Evolutionary conservation across 345 rosid genomes (phyloP), one percentile per base, ranked within the genome.

Genomic region (Erodium maritimum): DNA sequence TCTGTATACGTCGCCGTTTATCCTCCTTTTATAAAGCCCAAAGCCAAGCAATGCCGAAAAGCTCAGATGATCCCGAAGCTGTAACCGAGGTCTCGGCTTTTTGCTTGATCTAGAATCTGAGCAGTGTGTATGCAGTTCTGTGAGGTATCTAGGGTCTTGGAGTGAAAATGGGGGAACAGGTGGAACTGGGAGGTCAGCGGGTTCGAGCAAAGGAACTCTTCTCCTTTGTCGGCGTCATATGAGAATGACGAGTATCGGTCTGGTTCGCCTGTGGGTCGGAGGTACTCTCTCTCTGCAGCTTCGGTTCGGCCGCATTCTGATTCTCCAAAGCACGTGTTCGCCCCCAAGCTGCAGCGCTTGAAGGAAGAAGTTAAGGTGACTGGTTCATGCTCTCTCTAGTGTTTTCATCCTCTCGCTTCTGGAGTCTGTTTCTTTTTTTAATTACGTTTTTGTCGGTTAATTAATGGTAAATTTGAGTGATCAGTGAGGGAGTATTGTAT

Each of bases 151-250:
- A n/a, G 23, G 37, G 59, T 21, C 57, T 54, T 17, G 34, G 51
- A 14, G 37, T 7, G 65, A 71, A 58, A 56, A 86, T 88, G 98
- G 82, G 70, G 65, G 96, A 88, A 60, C 78, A 70, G 82, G 64
- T 88, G 99, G 96, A 93, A 80, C 79, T 89, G 96, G 99, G 96
- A 93, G 77, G 96, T 93, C 65, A 77, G 69, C 70, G 99, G 99
- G 34, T 93, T 93, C 75, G 84, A 93, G 77, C 87, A 89, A 0
- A 78, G 89, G 77, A 73, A 78, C 79, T 69, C 80, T 52, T 64
- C 48, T 4, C 64, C 54, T 56, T 75, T 29, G 37, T 50, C 80
- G 50, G 69, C 61, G 70, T 65, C 71, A 45, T 55, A 23, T 4
- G 79, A 65, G 23, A 71, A 55, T n/a, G 82, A 75, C 21, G 79